Evolutionary conservation across 1,139 yeast species (phyloP), one percentile per base, ranked within the genome.

Genomic region (Debaryomycetaceae sp.): DNA sequence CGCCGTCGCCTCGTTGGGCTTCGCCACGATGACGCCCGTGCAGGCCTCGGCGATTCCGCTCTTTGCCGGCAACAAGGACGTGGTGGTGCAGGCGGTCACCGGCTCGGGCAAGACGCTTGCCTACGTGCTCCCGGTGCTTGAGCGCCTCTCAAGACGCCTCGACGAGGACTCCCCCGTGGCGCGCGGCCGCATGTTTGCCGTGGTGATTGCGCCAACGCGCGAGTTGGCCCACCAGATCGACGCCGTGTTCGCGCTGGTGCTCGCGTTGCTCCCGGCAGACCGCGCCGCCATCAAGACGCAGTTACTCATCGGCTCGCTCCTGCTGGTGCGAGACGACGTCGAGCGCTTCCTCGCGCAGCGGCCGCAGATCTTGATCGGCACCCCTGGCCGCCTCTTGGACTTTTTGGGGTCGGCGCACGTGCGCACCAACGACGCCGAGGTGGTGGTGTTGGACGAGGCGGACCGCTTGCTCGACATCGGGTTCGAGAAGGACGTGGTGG

Each of bases 41-140:
- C 99, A 91, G 52, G 98, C 98, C 0, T 78, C 97, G 0, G 83
- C 95, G 0, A 83, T 91, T 30, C 98, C 99, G 0, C 62, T 89
- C 33, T 75, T 93, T 44, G 59, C 83, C 28, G 81, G 81, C n/a
- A 83, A 89, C 47, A 91, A 91, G 50, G 98, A 91, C 58, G 97
- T 91, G 7, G 95, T 93, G 7, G 96, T 88, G 2, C 96, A 89
- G 50, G 88, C 97, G 0, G 96, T 88, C 2, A 91, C 98, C 0
- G 98, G 98, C 0, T 88, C 97, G 0, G 98, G 98, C 6, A 91
- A 91, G 52, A 91, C 98, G 0, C 57, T 89, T 20, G 85, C 97
- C 3, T 91, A 83, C 56, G 77, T 78, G 6, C 70, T 91, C 3
- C 98, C 98, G 0, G 71, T 88, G 2, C 52, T 89, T 16, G 91